Evolutionary conservation across 345 rosid genomes (phyloP).

Genomic region (Moricandia arvensis): DNA sequence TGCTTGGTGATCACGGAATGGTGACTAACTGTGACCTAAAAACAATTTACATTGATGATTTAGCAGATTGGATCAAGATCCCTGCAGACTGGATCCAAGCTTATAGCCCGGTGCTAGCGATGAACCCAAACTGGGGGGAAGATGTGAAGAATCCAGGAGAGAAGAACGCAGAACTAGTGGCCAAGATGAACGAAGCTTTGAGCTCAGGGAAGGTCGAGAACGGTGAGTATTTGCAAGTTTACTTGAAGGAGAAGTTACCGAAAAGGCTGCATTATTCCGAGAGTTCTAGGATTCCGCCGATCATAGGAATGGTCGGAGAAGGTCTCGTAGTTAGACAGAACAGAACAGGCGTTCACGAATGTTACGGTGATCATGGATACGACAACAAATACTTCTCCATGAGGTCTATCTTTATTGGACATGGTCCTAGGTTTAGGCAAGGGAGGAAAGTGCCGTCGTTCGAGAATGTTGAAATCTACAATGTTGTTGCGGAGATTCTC

Average conservation of each 20-base stretch:
- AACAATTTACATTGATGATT: slow-evolving; percentile 63
- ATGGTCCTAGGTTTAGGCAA: slow-evolving; percentile 71
- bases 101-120: slow-evolving; percentile 63
- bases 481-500: slow-evolving; percentile 71
- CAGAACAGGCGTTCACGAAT: slow-evolving; percentile 52
- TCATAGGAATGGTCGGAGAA: slow-evolving; percentile 73
- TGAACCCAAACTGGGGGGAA: slow-evolving; percentile 56
- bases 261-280: slow-evolving; percentile 66
- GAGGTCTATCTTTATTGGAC: slow-evolving; percentile 86
- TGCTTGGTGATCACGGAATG: slow-evolving; percentile 97
- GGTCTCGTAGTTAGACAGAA: slow-evolving; percentile 70
- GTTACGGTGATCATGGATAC: slow-evolving; percentile 88
- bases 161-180: slow-evolving; percentile 46
- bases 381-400: slow-evolving; percentile 84
- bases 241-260: slow-evolving; percentile 79
- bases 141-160: slow-evolving; percentile 21
- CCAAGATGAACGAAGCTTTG: slow-evolving; percentile 74
- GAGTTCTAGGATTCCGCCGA: slow-evolving; percentile 73
- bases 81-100: slow-evolving; percentile 62
- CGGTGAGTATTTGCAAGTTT: slow-evolving; percentile 60
- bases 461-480: slow-evolving; percentile 85
- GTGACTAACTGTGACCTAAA: slow-evolving; percentile 80
- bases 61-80: slow-evolving; percentile 63
- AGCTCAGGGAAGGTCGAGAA: slow-evolving; percentile 67
- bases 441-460: slow-evolving; percentile 84